Evolutionary conservation across 139 green algal genomes (phyloP).

Genomic region (Haematococcus lacustris): DNA sequence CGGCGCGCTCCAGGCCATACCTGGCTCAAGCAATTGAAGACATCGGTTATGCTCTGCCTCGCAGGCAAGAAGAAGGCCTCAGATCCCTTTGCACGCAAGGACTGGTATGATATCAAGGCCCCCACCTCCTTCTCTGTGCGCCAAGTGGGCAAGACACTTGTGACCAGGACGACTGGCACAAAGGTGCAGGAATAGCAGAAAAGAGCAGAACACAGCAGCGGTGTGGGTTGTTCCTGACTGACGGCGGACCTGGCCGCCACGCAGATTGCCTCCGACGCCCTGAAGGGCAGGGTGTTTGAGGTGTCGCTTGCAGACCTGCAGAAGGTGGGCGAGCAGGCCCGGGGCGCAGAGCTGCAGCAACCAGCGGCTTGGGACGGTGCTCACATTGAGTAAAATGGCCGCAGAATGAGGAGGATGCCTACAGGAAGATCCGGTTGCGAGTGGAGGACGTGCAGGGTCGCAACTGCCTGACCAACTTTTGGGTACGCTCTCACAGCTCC

Average conservation of each 20-base stretch:
- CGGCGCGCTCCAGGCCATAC: too few species aligned
- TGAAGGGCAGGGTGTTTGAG: constrained; percentile 98
- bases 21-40: too few species aligned
- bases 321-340: constrained; percentile 58
- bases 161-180: constrained; percentile 93
- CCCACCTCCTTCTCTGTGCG: constrained; percentile 87
- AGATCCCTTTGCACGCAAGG: constrained; percentile 99
- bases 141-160: constrained; percentile 96
- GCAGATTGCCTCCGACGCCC: constrained; percentile 94
- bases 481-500: too few species aligned
- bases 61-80: constrained; percentile 50
- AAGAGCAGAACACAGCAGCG: neutral
- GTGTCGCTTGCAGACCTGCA: constrained; percentile 95
- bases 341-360: too few species aligned
- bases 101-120: constrained; percentile 99
- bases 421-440: constrained; percentile 93
- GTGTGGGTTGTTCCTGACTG: neutral
- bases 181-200: constrained; percentile 65
- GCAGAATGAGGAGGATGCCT: constrained; percentile 95
- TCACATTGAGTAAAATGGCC: too few species aligned
- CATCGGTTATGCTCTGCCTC: too few species aligned
- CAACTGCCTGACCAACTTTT: constrained; percentile 98
- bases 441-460: constrained; percentile 94
- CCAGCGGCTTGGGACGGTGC: too few species aligned
- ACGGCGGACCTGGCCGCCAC: neutral